Conservation (phyloP, 352 stramenopile genomes). For the Paralagenidium karlingii region DNA sequence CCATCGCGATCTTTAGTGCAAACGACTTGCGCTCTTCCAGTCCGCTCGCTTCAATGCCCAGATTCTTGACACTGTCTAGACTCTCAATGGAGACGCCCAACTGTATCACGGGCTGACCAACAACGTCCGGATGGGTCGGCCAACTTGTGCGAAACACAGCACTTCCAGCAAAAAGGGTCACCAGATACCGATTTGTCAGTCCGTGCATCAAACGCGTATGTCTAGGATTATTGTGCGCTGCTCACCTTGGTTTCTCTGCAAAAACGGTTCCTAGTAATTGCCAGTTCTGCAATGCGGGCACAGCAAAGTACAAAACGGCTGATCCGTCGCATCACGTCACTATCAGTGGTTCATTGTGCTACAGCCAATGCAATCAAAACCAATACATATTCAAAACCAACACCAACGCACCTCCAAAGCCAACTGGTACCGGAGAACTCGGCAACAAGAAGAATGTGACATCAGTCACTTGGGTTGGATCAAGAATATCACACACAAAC, state of each 20-base stretch:
- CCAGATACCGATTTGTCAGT: neutral
- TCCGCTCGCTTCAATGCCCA: slow-evolving; percentile 54
- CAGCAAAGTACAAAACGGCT: slow-evolving; percentile 59
- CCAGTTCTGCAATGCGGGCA: slow-evolving; percentile 56
- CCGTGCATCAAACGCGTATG: neutral
- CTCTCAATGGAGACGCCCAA: slow-evolving; percentile 59
- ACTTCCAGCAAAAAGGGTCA: too few species aligned
- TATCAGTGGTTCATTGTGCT: neutral
- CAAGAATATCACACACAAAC: slow-evolving; percentile 43
- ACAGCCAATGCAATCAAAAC: neutral
- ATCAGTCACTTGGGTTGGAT: slow-evolving; percentile 44
- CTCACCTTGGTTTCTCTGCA: slow-evolving; percentile 48
- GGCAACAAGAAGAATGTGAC: slow-evolving; percentile 68
- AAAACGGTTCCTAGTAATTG: slow-evolving; percentile 60
- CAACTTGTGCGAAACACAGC: slow-evolving; percentile 54
- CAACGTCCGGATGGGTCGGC: slow-evolving; percentile 47
- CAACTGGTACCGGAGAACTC: slow-evolving; percentile 35
- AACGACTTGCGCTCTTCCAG: slow-evolving; percentile 63
- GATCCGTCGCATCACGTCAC: neutral
- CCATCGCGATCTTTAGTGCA: slow-evolving; percentile 85
- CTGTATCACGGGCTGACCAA: slow-evolving; percentile 39
- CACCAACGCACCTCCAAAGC: slow-evolving; percentile 15
- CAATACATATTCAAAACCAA: too few species aligned
- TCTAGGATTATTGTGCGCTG: too few species aligned
- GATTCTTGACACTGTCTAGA: slow-evolving; percentile 60